Percentiles rank a stretch among this genome's conserved stretches.
Evolutionary conservation across 768 basidiomycete species (phyloP).

Genomic region (Agaricus sinodeliciosus): DNA sequence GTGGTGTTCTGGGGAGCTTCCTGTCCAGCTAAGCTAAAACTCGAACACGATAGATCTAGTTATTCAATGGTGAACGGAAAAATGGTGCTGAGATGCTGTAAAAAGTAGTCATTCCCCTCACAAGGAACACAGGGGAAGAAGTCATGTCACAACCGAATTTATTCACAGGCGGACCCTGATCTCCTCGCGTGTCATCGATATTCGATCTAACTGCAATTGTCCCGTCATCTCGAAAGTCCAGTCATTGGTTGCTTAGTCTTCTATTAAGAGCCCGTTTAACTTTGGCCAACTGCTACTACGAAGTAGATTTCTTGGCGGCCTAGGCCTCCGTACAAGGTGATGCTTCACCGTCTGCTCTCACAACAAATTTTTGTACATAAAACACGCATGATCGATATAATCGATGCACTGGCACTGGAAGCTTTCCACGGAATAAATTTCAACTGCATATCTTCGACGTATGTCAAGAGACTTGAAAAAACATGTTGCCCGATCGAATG

Average conservation of each 20-base stretch:
- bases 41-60: background rate
- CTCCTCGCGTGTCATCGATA: conserved; percentile 7
- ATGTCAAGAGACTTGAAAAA: too few species aligned
- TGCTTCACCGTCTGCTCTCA: background rate
- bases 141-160: conserved; percentile 2
- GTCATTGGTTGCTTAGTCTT: background rate
- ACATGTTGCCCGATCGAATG: too few species aligned
- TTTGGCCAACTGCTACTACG: too few species aligned
- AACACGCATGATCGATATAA: too few species aligned
- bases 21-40: background rate
- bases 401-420: too few species aligned
- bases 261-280: too few species aligned
- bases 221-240: background rate
- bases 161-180: conserved; percentile 9
- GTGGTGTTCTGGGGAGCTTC: conserved; percentile 6
- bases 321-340: background rate
- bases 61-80: background rate
- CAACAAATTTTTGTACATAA: too few species aligned
- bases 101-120: conserved; percentile 3
- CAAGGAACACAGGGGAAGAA: conserved; percentile 10
- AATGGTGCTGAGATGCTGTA: background rate
- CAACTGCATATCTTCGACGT: too few species aligned
- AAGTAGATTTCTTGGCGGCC: background rate
- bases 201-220: conserved; percentile 1
- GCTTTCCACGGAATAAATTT: too few species aligned